Base-by-base conservation (phyloP, 495 filamentous ascomycete genomes). In the Aspergillus kassunensis region DNA sequence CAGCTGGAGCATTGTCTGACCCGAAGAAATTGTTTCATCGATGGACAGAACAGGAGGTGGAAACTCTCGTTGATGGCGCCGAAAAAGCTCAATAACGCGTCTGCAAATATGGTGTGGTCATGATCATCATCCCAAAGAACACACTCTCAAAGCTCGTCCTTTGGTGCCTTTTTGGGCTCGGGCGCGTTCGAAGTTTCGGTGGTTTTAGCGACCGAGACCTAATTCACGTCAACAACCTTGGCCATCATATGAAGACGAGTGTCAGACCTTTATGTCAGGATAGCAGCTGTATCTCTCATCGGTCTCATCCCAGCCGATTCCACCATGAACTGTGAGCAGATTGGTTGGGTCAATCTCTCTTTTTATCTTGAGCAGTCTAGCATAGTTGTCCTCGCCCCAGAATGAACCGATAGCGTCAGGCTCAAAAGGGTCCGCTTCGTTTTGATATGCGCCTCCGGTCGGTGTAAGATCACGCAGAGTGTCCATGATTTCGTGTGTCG, bases 21-120 rank as follows among this genome's bases (percentile, higher is more conserved):
- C 80, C 84, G 2, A 69, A 79, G 52, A 93, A 95, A 63, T 70
- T 95, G 24, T 95, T 95, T 81, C 91, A 96, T 70, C 79, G 87
- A 34, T 90, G 89, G 64, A 86, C 80, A 3, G 72, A 81, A 40
- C 76, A 82, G 19, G 76, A 95, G 54, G 80, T 96, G 1, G 74
- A 84, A 57, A 70, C 72, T 15, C 75, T 88, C 53, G 89, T 96
- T 71, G 78, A 90, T 43, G 69, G 77, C 23, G 83, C 75, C 11
- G 87, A 74, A 43, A 68, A 49, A 16, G 31, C 31, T 18, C 45
- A 19, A 12, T 46, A 23, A 21, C 18, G 5, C 35, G 16, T 16
- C 16, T 39, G 13, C 6, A 39, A 7, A 39, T 39, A 21, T 2
- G 3, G 9, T 10, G 1, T 23, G 21, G 12, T 40, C 37, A 40